Conservation (phyloP, 768 basidiomycete species). For the Psilocybe cyanescens region DNA sequence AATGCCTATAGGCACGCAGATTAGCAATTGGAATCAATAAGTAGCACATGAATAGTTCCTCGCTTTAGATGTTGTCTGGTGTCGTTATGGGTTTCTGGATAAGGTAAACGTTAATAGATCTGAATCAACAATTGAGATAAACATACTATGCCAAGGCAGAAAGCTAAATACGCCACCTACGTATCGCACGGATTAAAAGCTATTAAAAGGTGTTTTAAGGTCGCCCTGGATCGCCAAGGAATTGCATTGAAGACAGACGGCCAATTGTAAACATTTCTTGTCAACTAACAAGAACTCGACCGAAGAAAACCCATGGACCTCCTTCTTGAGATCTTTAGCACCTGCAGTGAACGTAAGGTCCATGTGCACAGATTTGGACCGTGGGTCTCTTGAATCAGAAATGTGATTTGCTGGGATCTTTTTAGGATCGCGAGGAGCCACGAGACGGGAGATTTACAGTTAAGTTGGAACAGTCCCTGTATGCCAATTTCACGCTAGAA, state of each 20-base stretch:
- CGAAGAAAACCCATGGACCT: not conserved
- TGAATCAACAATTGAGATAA: not conserved
- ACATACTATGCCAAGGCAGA: conserved; percentile 18
- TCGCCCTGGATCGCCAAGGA: conserved; percentile 9
- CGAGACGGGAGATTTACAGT: not conserved
- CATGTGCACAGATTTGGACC: not conserved
- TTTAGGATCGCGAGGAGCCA: not conserved
- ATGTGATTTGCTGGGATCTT: not conserved
- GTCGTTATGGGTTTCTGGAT: not conserved
- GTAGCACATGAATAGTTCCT: not conserved
- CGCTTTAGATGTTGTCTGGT: not conserved
- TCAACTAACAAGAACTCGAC: not conserved
- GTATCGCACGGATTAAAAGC: conserved; percentile 14
- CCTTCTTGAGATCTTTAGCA: conserved; percentile 1
- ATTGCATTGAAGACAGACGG: not conserved
- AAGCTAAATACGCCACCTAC: conserved; percentile 27
- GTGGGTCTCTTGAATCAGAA: not conserved
- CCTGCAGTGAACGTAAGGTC: not conserved
- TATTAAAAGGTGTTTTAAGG: not conserved
- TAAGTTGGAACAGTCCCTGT: not conserved
- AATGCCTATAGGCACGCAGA: not conserved
- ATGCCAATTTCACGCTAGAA: not conserved
- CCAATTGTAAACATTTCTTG: not conserved
- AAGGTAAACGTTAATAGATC: not conserved
- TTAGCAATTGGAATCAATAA: not conserved